Evolutionary conservation across 2,329 filamentous ascomycete species (phyloP).

Genomic region (Harringtonia aguacate): DNA sequence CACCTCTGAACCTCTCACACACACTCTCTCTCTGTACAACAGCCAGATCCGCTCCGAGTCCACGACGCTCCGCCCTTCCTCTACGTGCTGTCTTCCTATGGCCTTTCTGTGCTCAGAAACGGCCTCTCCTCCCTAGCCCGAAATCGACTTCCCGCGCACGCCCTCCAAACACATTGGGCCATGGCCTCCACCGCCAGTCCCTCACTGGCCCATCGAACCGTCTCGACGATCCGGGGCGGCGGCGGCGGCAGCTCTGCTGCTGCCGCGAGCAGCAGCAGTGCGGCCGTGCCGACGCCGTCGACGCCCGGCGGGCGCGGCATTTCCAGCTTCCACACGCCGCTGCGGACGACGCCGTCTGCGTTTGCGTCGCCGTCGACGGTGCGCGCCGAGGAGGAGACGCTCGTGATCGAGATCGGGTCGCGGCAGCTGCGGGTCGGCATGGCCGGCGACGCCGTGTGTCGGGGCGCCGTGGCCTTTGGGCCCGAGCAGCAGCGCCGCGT

Average conservation of each 20-base stretch:
- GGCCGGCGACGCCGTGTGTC: conserved; percentile 71
- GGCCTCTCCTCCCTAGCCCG: background rate
- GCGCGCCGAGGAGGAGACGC: conserved; percentile 69
- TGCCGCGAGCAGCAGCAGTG: conserved; percentile 2
- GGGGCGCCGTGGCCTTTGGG: conserved; percentile 57
- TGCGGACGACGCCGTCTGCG: conserved; percentile 39
- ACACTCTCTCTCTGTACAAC: too few relatives aligned
- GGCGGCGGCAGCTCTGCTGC: conserved; percentile 8
- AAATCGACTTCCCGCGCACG: background rate
- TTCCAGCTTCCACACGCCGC: conserved; percentile 42
- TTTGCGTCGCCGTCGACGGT: conserved; percentile 51
- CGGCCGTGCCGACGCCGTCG: conserved; percentile 5
- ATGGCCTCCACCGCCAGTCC: conserved; percentile 35
- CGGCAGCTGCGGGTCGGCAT: conserved; percentile 75
- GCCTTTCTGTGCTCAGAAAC: background rate
- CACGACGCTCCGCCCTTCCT: too few relatives aligned
- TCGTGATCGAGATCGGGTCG: conserved; percentile 75
- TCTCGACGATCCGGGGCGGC: conserved; percentile 41
- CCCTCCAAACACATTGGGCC: background rate
- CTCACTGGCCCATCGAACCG: conserved; percentile 44
- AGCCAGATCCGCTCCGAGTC: too few relatives aligned
- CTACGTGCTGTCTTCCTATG: background rate
- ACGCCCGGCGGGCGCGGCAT: conserved; percentile 13
- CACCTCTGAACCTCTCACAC: too few relatives aligned
- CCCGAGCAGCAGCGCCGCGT: conserved; percentile 66